A percentile compares a stretch with the other conserved stretches of the same genome.
Evolutionary conservation across 1,284 basidiomycete species (phyloP).

Genomic region (Irpex sp.): DNA sequence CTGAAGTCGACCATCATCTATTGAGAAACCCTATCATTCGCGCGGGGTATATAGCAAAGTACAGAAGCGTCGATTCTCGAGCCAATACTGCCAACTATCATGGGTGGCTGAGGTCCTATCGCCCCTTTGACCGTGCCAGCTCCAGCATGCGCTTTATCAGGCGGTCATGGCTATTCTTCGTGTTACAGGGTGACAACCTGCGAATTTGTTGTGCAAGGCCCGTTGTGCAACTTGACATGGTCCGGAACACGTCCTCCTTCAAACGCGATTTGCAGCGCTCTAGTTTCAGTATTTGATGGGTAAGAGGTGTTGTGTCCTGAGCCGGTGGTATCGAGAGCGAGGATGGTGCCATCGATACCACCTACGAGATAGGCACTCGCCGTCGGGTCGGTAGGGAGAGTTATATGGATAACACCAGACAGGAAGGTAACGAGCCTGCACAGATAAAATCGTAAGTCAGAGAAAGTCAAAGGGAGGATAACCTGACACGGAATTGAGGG

Average conservation of each 20-base stretch:
- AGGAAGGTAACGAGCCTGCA: constrained; percentile 21
- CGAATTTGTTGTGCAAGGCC: constrained; percentile 3
- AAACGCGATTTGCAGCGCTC: constrained; percentile 14
- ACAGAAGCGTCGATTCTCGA: too few species aligned
- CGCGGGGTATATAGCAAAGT: too few species aligned
- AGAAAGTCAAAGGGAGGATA: too few species aligned
- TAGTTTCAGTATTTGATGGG: constrained; percentile 10
- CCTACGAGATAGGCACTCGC: constrained; percentile 11
- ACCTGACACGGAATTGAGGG: too few species aligned
- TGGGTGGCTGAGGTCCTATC: too few species aligned
- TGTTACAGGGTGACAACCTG: constrained; percentile 7
- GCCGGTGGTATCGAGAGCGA: constrained; percentile 19
- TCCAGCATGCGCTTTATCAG: background rate
- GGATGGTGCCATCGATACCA: constrained; percentile 19
- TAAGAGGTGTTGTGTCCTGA: constrained; percentile 16
- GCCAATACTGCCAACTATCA: too few species aligned
- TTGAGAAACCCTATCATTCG: too few species aligned
- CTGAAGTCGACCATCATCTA: too few species aligned
- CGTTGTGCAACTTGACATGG: constrained; percentile 7
- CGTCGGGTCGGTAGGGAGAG: constrained; percentile 15
- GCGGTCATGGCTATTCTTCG: background rate
- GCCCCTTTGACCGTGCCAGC: too few species aligned
- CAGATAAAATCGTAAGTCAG: too few species aligned
- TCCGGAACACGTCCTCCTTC: constrained; percentile 9
- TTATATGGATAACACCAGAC: constrained; percentile 22